These are phyloP conservation scores for Byssothecium circinans DNA, from an alignment of 2,329 filamentous ascomycete genomes.

Conservation along the genomic window DNA sequence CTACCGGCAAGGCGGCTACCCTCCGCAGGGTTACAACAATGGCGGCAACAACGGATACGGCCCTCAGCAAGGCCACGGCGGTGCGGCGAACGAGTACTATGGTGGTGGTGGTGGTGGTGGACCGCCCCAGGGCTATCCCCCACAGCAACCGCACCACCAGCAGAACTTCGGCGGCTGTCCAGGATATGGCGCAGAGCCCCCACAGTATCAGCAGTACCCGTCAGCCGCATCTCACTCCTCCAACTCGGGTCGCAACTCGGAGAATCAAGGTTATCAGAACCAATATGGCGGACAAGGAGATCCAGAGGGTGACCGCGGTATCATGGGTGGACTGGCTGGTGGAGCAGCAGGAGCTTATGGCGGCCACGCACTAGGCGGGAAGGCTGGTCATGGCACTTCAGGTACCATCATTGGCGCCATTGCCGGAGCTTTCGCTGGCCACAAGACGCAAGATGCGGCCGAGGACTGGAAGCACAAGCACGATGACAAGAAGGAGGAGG, in stretches of 20 bases:
- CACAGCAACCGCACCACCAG: slow-evolving; percentile 13
- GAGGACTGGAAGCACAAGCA: slow-evolving; percentile 29
- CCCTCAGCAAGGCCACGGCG: slow-evolving; percentile 15
- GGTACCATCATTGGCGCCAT: slow-evolving; percentile 28
- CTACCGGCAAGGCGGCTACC: slow-evolving; percentile 3
- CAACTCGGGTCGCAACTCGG: slow-evolving; percentile 25
- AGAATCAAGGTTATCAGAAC: slow-evolving; percentile 27
- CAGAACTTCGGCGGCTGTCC: slow-evolving; percentile 11
- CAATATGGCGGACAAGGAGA: slow-evolving; percentile 23
- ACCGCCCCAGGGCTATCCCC: slow-evolving; percentile 5
- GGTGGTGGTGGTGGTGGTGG: not conserved
- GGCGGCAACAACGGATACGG: slow-evolving; percentile 12
- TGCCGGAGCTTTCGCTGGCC: slow-evolving; percentile 27
- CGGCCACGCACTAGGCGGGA: slow-evolving; percentile 27
- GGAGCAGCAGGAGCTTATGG: slow-evolving; percentile 31
- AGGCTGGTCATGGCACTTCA: slow-evolving; percentile 26
- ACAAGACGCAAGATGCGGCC: slow-evolving; percentile 25
- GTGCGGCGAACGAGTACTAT: not conserved
- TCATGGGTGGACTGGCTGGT: slow-evolving; percentile 30
- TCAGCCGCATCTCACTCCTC: slow-evolving; percentile 23
- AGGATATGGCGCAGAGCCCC: slow-evolving; percentile 21
- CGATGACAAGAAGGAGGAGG: slow-evolving; percentile 31
- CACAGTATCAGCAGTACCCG: slow-evolving; percentile 27
- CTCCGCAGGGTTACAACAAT: slow-evolving; percentile 12
- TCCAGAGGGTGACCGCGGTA: slow-evolving; percentile 27